Conservation (phyloP, 176 grass and related monocot genomes). For the Zea luxurians region DNA sequence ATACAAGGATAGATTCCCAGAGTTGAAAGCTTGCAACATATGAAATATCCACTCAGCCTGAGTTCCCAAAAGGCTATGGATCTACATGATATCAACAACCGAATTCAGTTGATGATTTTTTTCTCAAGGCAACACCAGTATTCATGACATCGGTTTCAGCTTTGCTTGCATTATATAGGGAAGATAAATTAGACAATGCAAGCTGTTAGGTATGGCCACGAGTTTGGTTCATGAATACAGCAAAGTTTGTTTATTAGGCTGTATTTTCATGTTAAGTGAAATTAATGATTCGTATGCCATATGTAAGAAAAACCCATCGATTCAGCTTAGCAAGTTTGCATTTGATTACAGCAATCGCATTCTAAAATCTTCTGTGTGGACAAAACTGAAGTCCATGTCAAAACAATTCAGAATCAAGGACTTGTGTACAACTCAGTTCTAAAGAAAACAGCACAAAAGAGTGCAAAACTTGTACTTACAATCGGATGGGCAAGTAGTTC, state of each 20-base stretch:
- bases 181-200: neutral
- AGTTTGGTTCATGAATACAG: neutral
- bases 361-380: neutral
- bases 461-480: conserved; percentile 45
- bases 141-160: neutral
- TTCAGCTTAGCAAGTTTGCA: neutral
- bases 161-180: neutral
- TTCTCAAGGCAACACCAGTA: neutral
- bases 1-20: conserved; percentile 62
- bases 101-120: neutral
- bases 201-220: neutral
- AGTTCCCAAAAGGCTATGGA: conserved; percentile 67
- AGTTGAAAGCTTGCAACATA: conserved; percentile 84
- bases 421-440: neutral
- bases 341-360: neutral
- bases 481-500: conserved; percentile 88
- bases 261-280: conserved; percentile 3
- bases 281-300: conserved; percentile 5
- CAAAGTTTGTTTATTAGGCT: neutral
- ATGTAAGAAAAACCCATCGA: conserved; percentile 8
- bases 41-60: conserved; percentile 76
- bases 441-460: neutral
- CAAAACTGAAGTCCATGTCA: neutral
- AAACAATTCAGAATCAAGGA: neutral
- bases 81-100: conserved; percentile 45